A percentile compares a stretch with the other conserved stretches of the same genome.
Evolutionary conservation across 2,329 filamentous ascomycete species (phyloP).

Genomic region (Setomelanomma holmii): DNA sequence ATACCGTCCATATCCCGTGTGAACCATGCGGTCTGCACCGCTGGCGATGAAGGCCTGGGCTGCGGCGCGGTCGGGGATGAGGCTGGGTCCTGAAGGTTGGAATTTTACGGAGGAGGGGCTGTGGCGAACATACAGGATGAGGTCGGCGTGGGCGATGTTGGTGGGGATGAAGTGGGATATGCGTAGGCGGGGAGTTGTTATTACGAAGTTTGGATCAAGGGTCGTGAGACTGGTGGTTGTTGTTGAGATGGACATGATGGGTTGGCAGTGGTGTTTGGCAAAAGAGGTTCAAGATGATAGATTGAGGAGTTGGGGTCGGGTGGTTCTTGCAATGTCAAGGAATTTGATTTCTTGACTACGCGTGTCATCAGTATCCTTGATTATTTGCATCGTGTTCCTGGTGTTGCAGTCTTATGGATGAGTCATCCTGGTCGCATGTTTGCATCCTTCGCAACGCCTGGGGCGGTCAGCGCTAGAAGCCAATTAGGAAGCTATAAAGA

Average conservation of each 20-base stretch:
- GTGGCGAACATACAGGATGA: constrained; percentile 3
- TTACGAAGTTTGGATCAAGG: not conserved
- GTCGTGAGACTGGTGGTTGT: not conserved
- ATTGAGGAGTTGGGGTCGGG: too few relatives aligned
- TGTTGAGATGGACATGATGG: not conserved
- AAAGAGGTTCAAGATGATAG: too few relatives aligned
- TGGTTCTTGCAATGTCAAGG: too few relatives aligned
- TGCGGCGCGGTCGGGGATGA: constrained; percentile 16
- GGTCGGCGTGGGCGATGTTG: constrained; percentile 3
- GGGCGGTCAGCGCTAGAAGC: not conserved
- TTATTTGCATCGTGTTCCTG: too few relatives aligned
- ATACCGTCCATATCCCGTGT: constrained; percentile 36
- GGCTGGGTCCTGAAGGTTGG: not conserved
- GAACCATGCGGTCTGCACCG: constrained; percentile 8
- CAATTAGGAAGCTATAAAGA: not conserved
- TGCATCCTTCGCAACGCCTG: too few relatives aligned
- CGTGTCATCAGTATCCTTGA: too few relatives aligned
- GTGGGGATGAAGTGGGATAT: constrained; percentile 4
- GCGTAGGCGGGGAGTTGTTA: constrained; percentile 7
- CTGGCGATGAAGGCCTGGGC: constrained; percentile 17
- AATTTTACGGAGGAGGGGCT: constrained; percentile 1
- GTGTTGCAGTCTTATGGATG: too few relatives aligned
- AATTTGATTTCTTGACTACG: too few relatives aligned
- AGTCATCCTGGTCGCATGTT: not conserved
- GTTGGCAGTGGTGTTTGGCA: too few relatives aligned